Evolutionary conservation across 2,329 filamentous ascomycete species (phyloP), one percentile per base, ranked within the genome.

Genomic region (Clonostachys byssicola): DNA sequence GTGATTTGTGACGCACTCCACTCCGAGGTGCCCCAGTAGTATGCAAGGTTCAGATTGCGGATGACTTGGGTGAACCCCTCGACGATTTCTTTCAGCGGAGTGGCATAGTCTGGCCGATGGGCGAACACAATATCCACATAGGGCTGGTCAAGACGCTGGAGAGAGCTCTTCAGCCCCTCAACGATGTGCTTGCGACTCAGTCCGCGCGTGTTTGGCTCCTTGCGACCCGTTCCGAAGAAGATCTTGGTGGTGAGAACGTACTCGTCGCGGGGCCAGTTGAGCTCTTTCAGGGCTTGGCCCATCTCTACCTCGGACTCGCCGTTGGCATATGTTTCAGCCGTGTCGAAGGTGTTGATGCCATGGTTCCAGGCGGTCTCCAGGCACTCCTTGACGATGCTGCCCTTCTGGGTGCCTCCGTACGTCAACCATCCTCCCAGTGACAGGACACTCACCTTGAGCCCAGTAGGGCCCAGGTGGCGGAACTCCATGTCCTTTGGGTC

Each of bases 391-490:
- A 89, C 82, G 54, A 88, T 83, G 16, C 85, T 86, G 47, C 83
- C 76, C 40, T 77, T 75, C 16, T 83, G 78, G 53, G 84, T 78
- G 4, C 81, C 83, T 45, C 87, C 87, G 54, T 88, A 89, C 1
- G 87, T 90, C 45, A 91, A 73, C 84, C 83, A 85, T 54, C 83
- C 80, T 49, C 83, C 87, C 4, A 91, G 73, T 3, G 83, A 85
- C 52, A 91, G 85, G 42, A 82, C 78, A 30, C 86, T 90, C 34
- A 91, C 85, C 62, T 89, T 82, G 16, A 91, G 75, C 46, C 87
- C 86, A 14, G 84, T 86, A 36, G 78, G 78, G 58, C 87, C 86
- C 7, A 89, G 74, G 66, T 81, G 83, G 55, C 86, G 82, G 66
- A 89, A 89, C 58, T 85, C 74, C 86, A 88, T 89, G 47, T 65